Percentiles rank a stretch among this genome's conserved stretches.
Conservation (phyloP, 208 protist genomes). For the Acanthamoeba triangularis region DNA sequence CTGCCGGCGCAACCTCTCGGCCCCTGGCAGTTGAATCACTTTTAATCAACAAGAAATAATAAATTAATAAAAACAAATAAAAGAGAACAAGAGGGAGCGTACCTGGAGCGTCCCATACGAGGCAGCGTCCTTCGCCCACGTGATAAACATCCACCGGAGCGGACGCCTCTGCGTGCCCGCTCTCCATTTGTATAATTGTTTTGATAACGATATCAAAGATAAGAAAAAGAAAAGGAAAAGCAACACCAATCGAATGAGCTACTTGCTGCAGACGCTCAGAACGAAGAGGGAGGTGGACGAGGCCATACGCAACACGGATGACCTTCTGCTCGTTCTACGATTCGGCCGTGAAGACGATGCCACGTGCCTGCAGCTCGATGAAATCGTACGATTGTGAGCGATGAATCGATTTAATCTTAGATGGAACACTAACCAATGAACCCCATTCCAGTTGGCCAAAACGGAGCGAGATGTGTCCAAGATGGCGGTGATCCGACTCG, state of each 20-base stretch:
- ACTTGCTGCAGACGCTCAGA: neutral
- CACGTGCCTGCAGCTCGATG: slow-evolving; percentile 83
- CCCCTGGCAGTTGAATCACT: neutral
- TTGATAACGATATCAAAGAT: neutral
- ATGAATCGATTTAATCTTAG: neutral
- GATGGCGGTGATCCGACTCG: slow-evolving; percentile 81
- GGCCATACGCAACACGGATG: slow-evolving; percentile 82
- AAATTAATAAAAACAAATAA: neutral
- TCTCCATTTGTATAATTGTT: neutral
- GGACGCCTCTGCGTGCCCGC: neutral
- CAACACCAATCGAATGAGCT: neutral
- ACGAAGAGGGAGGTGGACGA: slow-evolving; percentile 83
- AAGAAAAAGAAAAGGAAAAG: neutral
- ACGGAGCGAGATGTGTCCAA: slow-evolving; percentile 79
- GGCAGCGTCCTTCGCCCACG: slow-evolving; percentile 1
- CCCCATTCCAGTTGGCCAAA: slow-evolving; percentile 77
- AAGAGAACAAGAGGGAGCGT: neutral
- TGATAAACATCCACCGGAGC: neutral
- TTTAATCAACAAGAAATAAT: neutral
- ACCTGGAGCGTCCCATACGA: slow-evolving; percentile 7
- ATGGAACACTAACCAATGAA: neutral
- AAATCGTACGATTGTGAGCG: slow-evolving; percentile 73
- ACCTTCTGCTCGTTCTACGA: slow-evolving; percentile 83
- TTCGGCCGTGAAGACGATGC: slow-evolving; percentile 82
- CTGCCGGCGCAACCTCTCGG: neutral